Evolutionary conservation across 306 rosid species (phyloP).

Genomic region (Ochetophila trinervis): DNA sequence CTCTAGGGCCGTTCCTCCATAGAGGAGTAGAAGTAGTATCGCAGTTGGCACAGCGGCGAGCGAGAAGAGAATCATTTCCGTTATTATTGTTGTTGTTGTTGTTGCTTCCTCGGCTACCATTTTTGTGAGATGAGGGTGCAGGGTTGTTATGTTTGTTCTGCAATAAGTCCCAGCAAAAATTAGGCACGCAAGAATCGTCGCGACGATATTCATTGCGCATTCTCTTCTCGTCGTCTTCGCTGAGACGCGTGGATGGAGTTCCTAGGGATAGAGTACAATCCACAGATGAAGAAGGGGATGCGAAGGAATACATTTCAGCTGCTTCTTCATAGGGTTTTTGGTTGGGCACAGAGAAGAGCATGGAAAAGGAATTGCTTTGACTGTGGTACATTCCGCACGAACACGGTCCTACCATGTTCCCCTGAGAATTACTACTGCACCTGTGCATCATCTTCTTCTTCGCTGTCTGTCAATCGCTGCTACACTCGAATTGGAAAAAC

Average conservation of each 20-base stretch:
- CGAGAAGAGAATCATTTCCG: slow-evolving; percentile 61
- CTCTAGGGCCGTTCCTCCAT: slow-evolving; percentile 96
- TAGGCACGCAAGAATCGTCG: slow-evolving; percentile 35
- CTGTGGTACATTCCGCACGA: slow-evolving; percentile 54
- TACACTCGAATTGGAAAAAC: background rate
- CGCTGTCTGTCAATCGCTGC: background rate
- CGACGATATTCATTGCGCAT: slow-evolving; percentile 21
- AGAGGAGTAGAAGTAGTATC: slow-evolving; percentile 98
- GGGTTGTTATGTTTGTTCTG: slow-evolving; percentile 47
- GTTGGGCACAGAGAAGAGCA: slow-evolving; percentile 57
- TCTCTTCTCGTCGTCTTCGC: slow-evolving; percentile 37
- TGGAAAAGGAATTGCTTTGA: slow-evolving; percentile 59
- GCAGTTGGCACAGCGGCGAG: slow-evolving; percentile 97
- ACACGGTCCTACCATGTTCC: slow-evolving; percentile 62
- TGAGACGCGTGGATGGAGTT: slow-evolving; percentile 75
- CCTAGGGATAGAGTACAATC: slow-evolving; percentile 95
- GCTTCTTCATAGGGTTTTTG: slow-evolving; percentile 30
- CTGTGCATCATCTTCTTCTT: slow-evolving; percentile 50
- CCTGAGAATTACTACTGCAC: slow-evolving; percentile 50
- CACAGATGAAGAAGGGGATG: slow-evolving; percentile 54
- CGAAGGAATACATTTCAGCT: slow-evolving; percentile 31
- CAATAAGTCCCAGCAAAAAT: slow-evolving; percentile 78
- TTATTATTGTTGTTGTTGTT: background rate
- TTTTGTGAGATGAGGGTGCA: slow-evolving; percentile 28
- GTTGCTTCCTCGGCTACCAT: slow-evolving; percentile 16